These are phyloP conservation scores for Neurospora pannonica DNA, from an alignment of 495 filamentous ascomycete species.

Conservation along the genomic window DNA sequence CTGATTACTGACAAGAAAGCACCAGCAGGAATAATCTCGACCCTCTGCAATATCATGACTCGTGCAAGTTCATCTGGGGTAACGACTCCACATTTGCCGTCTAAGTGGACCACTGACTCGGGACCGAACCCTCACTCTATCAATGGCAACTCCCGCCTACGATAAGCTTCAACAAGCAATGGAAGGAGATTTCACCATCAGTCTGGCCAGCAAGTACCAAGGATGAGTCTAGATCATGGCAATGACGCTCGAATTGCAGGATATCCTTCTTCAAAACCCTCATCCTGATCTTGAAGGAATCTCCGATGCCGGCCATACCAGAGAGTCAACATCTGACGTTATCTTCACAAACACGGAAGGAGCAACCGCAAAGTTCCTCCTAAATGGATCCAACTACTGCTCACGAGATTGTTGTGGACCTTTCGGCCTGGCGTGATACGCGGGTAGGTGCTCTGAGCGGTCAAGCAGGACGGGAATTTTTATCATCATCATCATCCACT, in stretches of 20 bases:
- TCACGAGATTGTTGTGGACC: background rate
- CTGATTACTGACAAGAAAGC: background rate
- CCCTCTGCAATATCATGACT: background rate
- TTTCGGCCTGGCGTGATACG: background rate
- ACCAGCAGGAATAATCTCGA: background rate
- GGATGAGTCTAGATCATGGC: background rate
- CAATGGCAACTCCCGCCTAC: background rate
- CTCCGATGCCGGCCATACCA: background rate
- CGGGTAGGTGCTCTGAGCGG: background rate
- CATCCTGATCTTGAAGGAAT: background rate
- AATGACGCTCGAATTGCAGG: background rate
- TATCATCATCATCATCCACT: background rate
- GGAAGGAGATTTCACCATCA: background rate
- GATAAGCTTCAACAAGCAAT: background rate
- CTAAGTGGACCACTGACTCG: background rate
- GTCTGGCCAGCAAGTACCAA: background rate
- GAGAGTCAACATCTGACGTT: background rate
- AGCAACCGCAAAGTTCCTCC: background rate
- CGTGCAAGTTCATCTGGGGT: background rate
- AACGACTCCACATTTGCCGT: background rate
- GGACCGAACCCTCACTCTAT: background rate
- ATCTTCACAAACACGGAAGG: background rate
- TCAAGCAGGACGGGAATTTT: background rate
- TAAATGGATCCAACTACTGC: background rate
- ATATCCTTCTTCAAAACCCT: background rate